Conservation (phyloP, 805 yeast genomes). For the Saturnispora bothae region DNA sequence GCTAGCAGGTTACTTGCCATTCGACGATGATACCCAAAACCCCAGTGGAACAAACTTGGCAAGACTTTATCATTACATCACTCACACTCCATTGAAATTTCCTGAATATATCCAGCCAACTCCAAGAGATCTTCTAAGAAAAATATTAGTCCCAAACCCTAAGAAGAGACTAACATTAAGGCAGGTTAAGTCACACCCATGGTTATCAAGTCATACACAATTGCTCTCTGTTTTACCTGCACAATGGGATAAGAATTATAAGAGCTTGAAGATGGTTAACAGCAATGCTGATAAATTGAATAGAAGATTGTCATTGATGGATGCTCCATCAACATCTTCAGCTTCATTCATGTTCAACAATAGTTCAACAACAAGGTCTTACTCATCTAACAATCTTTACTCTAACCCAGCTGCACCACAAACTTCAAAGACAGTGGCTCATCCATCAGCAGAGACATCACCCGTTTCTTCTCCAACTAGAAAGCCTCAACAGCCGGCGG, state of each 20-base stretch:
- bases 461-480: constrained; percentile 21
- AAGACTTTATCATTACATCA: constrained; percentile 81
- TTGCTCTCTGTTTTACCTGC: constrained; percentile 75
- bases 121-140: constrained; percentile 82
- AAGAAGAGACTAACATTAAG: constrained; percentile 56
- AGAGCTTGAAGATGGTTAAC: constrained; percentile 27
- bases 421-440: constrained; percentile 36
- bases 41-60: constrained; percentile 95
- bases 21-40: constrained; percentile 93
- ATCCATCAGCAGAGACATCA: constrained; percentile 21
- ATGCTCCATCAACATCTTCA: constrained; percentile 33
- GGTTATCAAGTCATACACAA: constrained; percentile 79
- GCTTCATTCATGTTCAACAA: constrained; percentile 28
- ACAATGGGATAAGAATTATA: constrained; percentile 74
- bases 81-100: constrained; percentile 83
- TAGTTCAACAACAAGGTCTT: constrained; percentile 25
- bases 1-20: constrained; percentile 94
- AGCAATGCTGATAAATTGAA: constrained; percentile 20
- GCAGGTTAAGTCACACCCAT: constrained; percentile 70
- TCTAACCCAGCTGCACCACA: constrained; percentile 58
- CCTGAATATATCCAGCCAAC: constrained; percentile 88
- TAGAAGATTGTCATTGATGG: constrained; percentile 35
- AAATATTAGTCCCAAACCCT: constrained; percentile 80
- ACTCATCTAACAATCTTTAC: constrained; percentile 35
- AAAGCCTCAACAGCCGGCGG: constrained; percentile 5